Base-by-base conservation (phyloP, 805 yeast genomes). In the Zygotorulaspora florentina region DNA sequence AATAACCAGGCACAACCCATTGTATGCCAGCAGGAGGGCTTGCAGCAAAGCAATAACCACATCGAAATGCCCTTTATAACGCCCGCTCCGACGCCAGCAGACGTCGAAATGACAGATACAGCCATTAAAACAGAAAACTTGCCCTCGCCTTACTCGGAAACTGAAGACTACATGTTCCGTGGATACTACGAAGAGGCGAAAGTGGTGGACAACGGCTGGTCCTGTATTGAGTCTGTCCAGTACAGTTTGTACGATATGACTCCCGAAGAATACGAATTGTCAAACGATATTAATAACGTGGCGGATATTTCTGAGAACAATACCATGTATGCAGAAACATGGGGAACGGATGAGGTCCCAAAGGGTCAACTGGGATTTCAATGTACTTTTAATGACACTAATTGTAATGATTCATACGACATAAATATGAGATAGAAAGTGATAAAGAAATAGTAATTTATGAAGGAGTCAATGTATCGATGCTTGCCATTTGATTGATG, bases 161-260 rank as follows among this genome's bases (percentile, higher is more conserved):
- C 57, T 2, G 65, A 61, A 41, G 64, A 58, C 25, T 61, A 61
- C 43, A 61, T 61, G 64, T 36, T 53, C 9, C 55, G 49, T 23
- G 65, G 65, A 2, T 61, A 57, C 40, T 46, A 45, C 26, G 38
- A 46, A 31, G 40, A 38, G 25, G 42, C 44, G 16, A 17, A 18
- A 13, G 28, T 40, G 34, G 37, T 30, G 30, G 27, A 44, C n/a
- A 26, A 33, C 29, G 11, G 35, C 23, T 20, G 44, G 47, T n/a
- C 48, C 15, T 40, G 51, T 35, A 41, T 45, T 20, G 48, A 45
- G 33, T 37, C 39, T n/a, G 45, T 49, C 28, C 58, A 57, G 42
- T 54, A 55, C 40, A 47, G 53, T 27, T 46, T 58, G 23, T 58
- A 58, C 35, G 62, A 57, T 42, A 11, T 51, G 36, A 54, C 60